Conservation (phyloP, 345 rosid species). For the Gossypium stocksii region DNA sequence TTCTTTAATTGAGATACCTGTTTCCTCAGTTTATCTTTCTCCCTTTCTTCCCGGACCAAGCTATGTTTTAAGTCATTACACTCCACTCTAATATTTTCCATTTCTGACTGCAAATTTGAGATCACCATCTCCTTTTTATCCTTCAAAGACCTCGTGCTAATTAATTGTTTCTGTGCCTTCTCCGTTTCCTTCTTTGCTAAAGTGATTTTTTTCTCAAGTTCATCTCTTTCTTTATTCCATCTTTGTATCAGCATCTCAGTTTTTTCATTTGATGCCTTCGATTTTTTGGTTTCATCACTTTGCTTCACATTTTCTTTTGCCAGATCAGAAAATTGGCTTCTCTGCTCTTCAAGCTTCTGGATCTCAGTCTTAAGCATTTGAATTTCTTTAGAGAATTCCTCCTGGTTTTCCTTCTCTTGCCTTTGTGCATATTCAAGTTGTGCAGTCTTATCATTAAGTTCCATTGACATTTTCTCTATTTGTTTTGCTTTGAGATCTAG, state of each 20-base stretch:
- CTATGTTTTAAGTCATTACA: slow-evolving; percentile 41
- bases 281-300: slow-evolving; percentile 28
- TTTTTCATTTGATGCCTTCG: slow-evolving; percentile 36
- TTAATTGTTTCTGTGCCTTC: slow-evolving; percentile 45
- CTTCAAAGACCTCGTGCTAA: slow-evolving; percentile 35
- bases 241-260: slow-evolving; percentile 38
- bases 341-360: slow-evolving; percentile 30
- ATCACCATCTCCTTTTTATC: slow-evolving; percentile 54
- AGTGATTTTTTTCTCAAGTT: slow-evolving; percentile 36
- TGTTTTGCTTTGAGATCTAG: slow-evolving; percentile 32
- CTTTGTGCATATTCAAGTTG: slow-evolving; percentile 35
- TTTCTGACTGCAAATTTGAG: slow-evolving; percentile 41
- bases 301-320: slow-evolving; percentile 29
- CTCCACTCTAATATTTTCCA: slow-evolving; percentile 42
- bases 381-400: slow-evolving; percentile 46
- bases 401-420: slow-evolving; percentile 33
- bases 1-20: slow-evolving; percentile 44
- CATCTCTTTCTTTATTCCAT: slow-evolving; percentile 55
- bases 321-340: slow-evolving; percentile 17
- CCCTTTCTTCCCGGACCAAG: slow-evolving; percentile 50
- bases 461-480: slow-evolving; percentile 31
- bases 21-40: slow-evolving; percentile 56
- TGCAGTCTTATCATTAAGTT: slow-evolving; percentile 39
- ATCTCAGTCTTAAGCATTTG: slow-evolving; percentile 46
- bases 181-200: slow-evolving; percentile 51